Evolutionary conservation across 768 basidiomycete genomes (phyloP).

Genomic region (Nidularia pulvinata): DNA sequence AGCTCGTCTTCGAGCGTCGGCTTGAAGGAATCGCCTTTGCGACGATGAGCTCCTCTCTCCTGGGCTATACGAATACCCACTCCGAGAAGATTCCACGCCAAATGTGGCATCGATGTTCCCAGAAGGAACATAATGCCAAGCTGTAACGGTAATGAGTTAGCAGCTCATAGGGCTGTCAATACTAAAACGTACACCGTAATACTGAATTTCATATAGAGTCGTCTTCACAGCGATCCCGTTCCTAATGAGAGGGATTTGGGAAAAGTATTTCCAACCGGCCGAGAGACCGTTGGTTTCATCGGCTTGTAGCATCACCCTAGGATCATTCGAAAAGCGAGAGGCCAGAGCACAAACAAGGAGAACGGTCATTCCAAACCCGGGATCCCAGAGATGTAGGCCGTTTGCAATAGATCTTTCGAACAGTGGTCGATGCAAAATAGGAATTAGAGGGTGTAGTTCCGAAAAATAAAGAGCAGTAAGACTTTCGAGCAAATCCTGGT

Average conservation of each 20-base stretch:
- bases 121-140: constrained; percentile 28
- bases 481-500: constrained; percentile 39
- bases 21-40: constrained; percentile 27
- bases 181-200: constrained; percentile 49
- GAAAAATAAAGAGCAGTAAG: constrained; percentile 64
- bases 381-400: constrained; percentile 46
- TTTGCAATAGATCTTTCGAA: constrained; percentile 51
- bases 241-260: constrained; percentile 61
- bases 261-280: constrained; percentile 60
- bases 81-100: constrained; percentile 55
- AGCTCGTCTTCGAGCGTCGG: constrained; percentile 51
- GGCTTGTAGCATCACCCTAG: constrained; percentile 27
- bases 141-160: constrained; percentile 11
- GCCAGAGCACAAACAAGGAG: constrained; percentile 68
- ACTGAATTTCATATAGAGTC: constrained; percentile 71
- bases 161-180: background rate
- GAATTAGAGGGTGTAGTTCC: constrained; percentile 45
- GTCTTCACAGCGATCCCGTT: constrained; percentile 57
- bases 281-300: constrained; percentile 36
- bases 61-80: constrained; percentile 60
- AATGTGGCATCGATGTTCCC: constrained; percentile 47
- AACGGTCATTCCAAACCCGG: constrained; percentile 53
- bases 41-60: constrained; percentile 64
- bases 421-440: constrained; percentile 67
- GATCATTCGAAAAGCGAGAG: constrained; percentile 56